phyloP scores from a whole-genome alignment of 179 eudicot genomes.

The Dionaea muscipula region DNA sequence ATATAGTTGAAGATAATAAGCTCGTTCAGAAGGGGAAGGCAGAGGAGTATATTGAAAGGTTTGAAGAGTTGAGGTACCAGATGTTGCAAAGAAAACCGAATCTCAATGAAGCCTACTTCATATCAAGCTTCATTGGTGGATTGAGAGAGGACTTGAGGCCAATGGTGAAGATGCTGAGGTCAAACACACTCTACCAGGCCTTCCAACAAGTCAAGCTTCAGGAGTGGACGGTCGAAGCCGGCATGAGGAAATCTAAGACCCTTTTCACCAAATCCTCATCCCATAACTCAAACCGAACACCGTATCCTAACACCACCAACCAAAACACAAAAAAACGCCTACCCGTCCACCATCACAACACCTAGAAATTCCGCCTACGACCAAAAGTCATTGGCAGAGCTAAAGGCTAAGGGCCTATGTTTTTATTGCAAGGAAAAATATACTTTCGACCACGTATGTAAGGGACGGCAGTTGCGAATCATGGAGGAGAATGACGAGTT shows the following conservation, averaged over 20 bases:
- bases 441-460: too few species aligned
- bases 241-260: neutral
- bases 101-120: neutral
- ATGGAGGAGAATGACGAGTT: neutral
- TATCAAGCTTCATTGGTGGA: neutral
- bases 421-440: too few species aligned
- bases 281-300: neutral
- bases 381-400: too few species aligned
- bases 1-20: neutral
- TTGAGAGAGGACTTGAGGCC: neutral
- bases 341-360: too few species aligned
- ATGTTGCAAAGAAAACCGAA: neutral
- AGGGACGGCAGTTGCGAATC: neutral
- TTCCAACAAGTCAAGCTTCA: neutral
- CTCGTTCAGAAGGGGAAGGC: neutral
- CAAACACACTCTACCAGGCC: neutral
- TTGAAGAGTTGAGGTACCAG: neutral
- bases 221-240: neutral
- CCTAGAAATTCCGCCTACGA: too few species aligned
- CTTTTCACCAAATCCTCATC: neutral
- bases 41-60: neutral
- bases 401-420: too few species aligned
- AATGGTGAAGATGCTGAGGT: neutral
- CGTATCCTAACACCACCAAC: neutral
- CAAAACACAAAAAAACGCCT: neutral